Percentiles rank a stretch among this genome's conserved stretches.
Conservation (phyloP, 2,329 filamentous ascomycete genomes). For the Metarhizium anisopliae region DNA sequence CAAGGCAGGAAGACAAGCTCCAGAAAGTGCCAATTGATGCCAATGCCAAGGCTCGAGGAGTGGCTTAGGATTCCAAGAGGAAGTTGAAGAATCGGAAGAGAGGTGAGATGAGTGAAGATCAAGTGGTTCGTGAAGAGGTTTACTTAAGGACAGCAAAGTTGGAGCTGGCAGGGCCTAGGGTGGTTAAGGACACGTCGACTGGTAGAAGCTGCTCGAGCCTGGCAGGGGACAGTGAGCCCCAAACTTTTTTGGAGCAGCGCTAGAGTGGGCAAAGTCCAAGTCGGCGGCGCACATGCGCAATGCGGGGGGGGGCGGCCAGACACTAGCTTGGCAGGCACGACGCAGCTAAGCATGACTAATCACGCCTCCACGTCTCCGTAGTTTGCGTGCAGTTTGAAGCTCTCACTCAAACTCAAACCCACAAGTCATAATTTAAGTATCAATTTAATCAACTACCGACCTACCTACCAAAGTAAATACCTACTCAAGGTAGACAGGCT, state of each 20-base stretch:
- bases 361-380: too few species aligned
- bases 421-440: too few species aligned
- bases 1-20: constrained; percentile 5
- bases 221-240: not conserved
- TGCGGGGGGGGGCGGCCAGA: too few species aligned
- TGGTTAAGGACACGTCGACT: constrained; percentile 14
- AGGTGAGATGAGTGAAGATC: constrained; percentile 14
- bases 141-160: constrained; percentile 2
- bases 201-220: constrained; percentile 2
- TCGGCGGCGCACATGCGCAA: too few species aligned
- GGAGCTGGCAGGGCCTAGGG: constrained; percentile 3
- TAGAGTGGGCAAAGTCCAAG: not conserved
- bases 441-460: too few species aligned
- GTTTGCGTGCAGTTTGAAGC: too few species aligned
- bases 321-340: too few species aligned
- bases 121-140: constrained; percentile 3
- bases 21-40: constrained; percentile 8
- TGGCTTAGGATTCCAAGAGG: constrained; percentile 15
- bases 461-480: too few species aligned
- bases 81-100: constrained; percentile 14
- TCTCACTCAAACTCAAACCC: too few species aligned
- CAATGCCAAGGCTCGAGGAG: constrained; percentile 20
- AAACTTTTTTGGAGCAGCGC: not conserved
- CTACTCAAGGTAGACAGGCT: too few species aligned
- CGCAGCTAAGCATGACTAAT: too few species aligned